A percentile compares a stretch with the other conserved stretches of the same genome.
phyloP scores from a whole-genome alignment of 495 filamentous ascomycete species.

The Usnea hakonensis region DNA sequence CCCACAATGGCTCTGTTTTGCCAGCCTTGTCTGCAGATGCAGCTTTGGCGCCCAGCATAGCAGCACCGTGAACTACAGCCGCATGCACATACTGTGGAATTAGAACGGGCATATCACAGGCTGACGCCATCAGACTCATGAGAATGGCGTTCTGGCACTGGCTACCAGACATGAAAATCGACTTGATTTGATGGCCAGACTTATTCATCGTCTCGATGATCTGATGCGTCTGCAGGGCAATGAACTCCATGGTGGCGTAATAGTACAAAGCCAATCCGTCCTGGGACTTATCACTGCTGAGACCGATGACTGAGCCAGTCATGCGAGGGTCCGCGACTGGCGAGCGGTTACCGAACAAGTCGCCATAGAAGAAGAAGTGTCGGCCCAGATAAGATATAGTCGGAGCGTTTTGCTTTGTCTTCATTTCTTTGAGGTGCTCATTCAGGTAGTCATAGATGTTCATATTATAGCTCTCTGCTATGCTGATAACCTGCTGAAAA shows the following conservation, averaged over 20 bases:
- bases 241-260: slow-evolving; percentile 93
- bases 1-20: slow-evolving; percentile 79
- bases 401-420: slow-evolving; percentile 56
- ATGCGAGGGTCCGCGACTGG: slow-evolving; percentile 88
- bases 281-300: slow-evolving; percentile 74
- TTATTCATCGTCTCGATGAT: slow-evolving; percentile 90
- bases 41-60: slow-evolving; percentile 94
- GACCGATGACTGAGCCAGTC: slow-evolving; percentile 78
- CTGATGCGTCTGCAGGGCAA: slow-evolving; percentile 89
- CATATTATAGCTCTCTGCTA: slow-evolving; percentile 66
- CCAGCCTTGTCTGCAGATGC: slow-evolving; percentile 70
- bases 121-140: slow-evolving; percentile 82
- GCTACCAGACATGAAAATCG: slow-evolving; percentile 96
- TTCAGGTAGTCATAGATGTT: slow-evolving; percentile 96
- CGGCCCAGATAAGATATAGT: slow-evolving; percentile 75
- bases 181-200: slow-evolving; percentile 72
- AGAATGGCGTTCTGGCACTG: slow-evolving; percentile 94
- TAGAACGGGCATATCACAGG: slow-evolving; percentile 81
- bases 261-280: slow-evolving; percentile 86
- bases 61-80: slow-evolving; percentile 92
- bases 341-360: slow-evolving; percentile 95
- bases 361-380: slow-evolving; percentile 97
- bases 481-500: slow-evolving; percentile 64
- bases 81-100: slow-evolving; percentile 89
- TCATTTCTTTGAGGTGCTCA: slow-evolving; percentile 71